Conservation (phyloP, 139 green algal genomes). For the Edaphochlamys debaryana region DNA sequence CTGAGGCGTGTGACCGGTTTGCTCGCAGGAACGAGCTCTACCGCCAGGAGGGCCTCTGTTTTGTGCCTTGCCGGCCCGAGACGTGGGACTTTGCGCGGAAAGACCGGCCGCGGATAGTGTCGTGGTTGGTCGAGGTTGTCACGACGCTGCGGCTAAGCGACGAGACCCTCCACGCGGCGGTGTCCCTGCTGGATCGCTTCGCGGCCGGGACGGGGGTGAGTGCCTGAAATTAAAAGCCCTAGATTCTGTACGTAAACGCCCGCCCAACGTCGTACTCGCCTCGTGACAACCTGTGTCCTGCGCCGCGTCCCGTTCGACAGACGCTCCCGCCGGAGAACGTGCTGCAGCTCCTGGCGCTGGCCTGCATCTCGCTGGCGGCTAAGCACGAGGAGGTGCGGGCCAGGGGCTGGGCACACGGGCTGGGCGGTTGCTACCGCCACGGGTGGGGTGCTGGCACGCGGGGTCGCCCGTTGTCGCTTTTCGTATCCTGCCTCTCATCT, state of each 20-base stretch:
- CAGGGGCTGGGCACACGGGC: too few relatives aligned
- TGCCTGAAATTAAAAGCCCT: neutral
- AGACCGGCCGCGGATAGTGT: conserved; percentile 1
- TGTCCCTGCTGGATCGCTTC: conserved; percentile 30
- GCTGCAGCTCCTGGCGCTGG: conserved; percentile 34
- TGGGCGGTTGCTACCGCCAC: too few relatives aligned
- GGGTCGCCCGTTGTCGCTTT: too few relatives aligned
- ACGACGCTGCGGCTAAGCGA: neutral
- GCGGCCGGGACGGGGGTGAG: conserved; percentile 8
- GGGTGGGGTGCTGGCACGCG: too few relatives aligned
- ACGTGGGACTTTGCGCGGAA: neutral
- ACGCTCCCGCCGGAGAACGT: conserved; percentile 3
- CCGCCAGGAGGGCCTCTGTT: neutral
- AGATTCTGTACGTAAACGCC: neutral
- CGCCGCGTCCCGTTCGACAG: too few relatives aligned
- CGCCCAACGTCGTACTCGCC: too few relatives aligned
- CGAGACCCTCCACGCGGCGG: neutral
- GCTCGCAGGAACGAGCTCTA: neutral
- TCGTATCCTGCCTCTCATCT: too few relatives aligned
- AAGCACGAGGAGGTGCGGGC: conserved; percentile 44
- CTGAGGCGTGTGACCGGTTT: neutral
- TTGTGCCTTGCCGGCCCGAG: neutral
- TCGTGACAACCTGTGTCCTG: too few relatives aligned
- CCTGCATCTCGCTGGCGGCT: conserved; percentile 1
- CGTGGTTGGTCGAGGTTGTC: conserved; percentile 31